Percentiles rank a stretch among this genome's conserved stretches.
Conservation (phyloP, 1,139 yeast genomes). For the Protomyces macrosporus region DNA sequence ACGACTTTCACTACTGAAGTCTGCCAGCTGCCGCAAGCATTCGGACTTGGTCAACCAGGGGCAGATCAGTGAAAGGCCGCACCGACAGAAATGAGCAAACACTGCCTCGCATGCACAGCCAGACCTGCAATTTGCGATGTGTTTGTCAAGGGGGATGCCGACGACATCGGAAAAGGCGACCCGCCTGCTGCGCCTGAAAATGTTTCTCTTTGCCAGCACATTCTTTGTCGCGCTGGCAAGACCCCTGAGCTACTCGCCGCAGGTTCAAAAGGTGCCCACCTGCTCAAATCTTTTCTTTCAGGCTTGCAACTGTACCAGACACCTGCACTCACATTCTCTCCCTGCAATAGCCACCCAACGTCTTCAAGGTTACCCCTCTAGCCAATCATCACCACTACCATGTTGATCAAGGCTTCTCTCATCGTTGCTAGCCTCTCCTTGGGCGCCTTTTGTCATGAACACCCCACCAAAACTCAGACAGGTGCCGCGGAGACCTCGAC, state of each 20-base stretch:
- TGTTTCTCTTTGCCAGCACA: not conserved
- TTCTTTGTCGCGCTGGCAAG: not conserved
- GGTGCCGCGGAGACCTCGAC: too few relatives aligned
- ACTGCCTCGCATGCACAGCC: too few relatives aligned
- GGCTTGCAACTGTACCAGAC: not conserved
- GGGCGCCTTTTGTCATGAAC: not conserved
- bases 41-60: not conserved
- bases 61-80: too few relatives aligned
- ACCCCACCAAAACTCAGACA: not conserved
- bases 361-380: not conserved
- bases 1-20: slow-evolving; percentile 31
- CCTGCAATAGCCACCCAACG: not conserved
- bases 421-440: not conserved
- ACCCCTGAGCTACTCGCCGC: not conserved
- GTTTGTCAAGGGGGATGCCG: not conserved
- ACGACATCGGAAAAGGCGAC: too few relatives aligned
- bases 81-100: too few relatives aligned
- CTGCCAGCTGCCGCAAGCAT: not conserved
- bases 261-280: not conserved
- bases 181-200: too few relatives aligned
- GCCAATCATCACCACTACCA: not conserved
- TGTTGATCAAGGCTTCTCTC: not conserved
- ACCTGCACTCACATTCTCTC: not conserved
- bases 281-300: not conserved
- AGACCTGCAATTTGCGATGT: not conserved